These are phyloP conservation scores for Gremmenia infestans DNA, from an alignment of 2,329 filamentous ascomycete species.

Conservation along the genomic window DNA sequence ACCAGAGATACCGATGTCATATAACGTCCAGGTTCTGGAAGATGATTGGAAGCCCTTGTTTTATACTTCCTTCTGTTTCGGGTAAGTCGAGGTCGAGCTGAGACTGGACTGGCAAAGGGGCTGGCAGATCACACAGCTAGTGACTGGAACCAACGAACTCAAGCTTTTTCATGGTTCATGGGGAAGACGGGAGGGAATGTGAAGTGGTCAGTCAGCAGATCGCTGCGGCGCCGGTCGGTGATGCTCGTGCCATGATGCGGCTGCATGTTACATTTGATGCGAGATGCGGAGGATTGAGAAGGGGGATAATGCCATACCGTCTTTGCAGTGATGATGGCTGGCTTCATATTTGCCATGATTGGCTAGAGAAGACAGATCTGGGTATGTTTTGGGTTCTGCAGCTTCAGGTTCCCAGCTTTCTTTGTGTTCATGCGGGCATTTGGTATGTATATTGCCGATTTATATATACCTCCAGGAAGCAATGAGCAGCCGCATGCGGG, in stretches of 20 bases:
- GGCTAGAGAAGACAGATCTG: no score
- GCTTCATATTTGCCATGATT: no score
- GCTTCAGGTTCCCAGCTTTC: no score
- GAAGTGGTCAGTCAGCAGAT: background rate
- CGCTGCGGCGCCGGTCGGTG: no score
- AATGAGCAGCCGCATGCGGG: background rate
- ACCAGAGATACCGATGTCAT: background rate
- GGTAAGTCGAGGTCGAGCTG: conserved; percentile 4
- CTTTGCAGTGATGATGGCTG: no score
- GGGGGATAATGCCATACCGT: no score
- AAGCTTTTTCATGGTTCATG: background rate
- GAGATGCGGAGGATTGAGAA: background rate
- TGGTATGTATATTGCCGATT: background rate
- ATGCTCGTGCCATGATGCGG: background rate
- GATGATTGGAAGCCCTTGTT: conserved; percentile 3
- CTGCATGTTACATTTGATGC: background rate
- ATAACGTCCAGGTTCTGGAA: background rate
- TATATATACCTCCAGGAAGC: background rate
- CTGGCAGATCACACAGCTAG: background rate
- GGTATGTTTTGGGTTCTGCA: no score
- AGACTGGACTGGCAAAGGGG: conserved; percentile 1
- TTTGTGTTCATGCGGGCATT: background rate
- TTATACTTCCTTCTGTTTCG: background rate
- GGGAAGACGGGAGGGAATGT: no score
- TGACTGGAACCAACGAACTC: background rate